Evolutionary conservation across 768 basidiomycete genomes (phyloP).

Genomic region (Tulasnella calospora): DNA sequence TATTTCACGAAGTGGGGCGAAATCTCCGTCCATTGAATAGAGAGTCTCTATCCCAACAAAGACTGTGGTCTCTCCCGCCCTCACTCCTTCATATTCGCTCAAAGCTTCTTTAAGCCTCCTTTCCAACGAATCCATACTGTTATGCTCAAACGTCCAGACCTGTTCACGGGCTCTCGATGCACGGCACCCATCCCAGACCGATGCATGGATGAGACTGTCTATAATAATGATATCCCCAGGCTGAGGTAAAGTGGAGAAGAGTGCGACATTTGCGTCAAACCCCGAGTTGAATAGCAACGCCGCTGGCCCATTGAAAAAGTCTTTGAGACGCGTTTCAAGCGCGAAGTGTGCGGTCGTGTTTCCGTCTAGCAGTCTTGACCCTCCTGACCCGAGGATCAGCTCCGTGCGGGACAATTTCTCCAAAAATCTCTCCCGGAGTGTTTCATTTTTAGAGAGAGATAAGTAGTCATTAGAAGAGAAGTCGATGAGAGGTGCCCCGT

Average conservation of each 20-base stretch:
- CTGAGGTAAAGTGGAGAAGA: slow-evolving; percentile 78
- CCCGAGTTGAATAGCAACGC: slow-evolving; percentile 89
- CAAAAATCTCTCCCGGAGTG: slow-evolving; percentile 58
- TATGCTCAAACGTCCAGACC: slow-evolving; percentile 60
- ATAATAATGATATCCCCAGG: slow-evolving; percentile 69
- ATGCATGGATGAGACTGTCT: slow-evolving; percentile 87
- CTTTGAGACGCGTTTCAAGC: slow-evolving; percentile 64
- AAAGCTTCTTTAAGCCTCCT: slow-evolving; percentile 43
- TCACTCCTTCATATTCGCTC: slow-evolving; percentile 38
- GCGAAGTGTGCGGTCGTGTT: slow-evolving; percentile 56
- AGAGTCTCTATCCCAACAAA: slow-evolving; percentile 86
- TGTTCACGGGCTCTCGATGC: slow-evolving; percentile 45
- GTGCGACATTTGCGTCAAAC: slow-evolving; percentile 85
- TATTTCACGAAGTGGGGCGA: slow-evolving; percentile 67
- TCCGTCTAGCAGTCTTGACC: slow-evolving; percentile 80
- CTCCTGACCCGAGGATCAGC: slow-evolving; percentile 74
- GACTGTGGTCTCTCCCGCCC: slow-evolving; percentile 45
- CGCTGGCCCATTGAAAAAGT: slow-evolving; percentile 57
- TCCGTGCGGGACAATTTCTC: slow-evolving; percentile 44
- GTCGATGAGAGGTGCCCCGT: slow-evolving; percentile 44
- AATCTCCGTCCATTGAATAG: slow-evolving; percentile 95
- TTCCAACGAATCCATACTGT: slow-evolving; percentile 53
- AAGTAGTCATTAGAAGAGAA: slow-evolving; percentile 94
- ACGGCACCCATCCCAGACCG: slow-evolving; percentile 86
- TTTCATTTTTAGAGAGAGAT: slow-evolving; percentile 60